Base-by-base conservation (phyloP, 306 rosid genomes). In the Glycine soja region DNA sequence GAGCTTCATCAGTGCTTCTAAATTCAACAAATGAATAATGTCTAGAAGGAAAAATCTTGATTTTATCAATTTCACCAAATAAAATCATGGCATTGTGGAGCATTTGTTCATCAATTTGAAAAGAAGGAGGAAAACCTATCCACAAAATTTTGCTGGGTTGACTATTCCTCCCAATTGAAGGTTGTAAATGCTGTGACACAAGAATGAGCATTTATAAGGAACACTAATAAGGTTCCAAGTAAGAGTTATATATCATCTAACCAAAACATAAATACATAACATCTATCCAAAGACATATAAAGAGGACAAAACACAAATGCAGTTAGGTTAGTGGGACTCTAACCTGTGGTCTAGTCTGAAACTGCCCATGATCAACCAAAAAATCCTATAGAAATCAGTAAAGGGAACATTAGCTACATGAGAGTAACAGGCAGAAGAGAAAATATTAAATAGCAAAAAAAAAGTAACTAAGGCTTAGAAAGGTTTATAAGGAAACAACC, bases 51-150 rank as follows among this genome's bases (percentile, higher is more conserved):
- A 90, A 90, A 86, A 92, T 93, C 86, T 85, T 90, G 71, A 93
- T 90, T 73, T 88, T 91, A 87, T 91, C 93, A 15, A 93, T 93
- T 89, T 93, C 97, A 62, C 98, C 98, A 81, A 90, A 93, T 79
- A 90, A 85, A 81, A 93, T 93, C 95, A 93, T 88, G 32, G 98
- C 95, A 87, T 91, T 91, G 82, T 91, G 98, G 66, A 93, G 94
- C 98, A 90, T 90, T 76, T 89, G 97, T 74, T 93, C 98, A 40
- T 93, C 97, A 81, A 93, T 90, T 85, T 85, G 97, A 80, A 91
- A 81, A 79, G 91, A 79, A 68, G 98, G 94, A 79, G 97, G 98
- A 71, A 88, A 91, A 40, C 94, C 92, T 83, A 93, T 74, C 97
- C 93, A 91, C 85, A 93, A 88, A 82, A 89, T 82, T 0, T 89